phyloP scores from a whole-genome alignment of 768 basidiomycete genomes.

The Glaciozyma antarctica region DNA sequence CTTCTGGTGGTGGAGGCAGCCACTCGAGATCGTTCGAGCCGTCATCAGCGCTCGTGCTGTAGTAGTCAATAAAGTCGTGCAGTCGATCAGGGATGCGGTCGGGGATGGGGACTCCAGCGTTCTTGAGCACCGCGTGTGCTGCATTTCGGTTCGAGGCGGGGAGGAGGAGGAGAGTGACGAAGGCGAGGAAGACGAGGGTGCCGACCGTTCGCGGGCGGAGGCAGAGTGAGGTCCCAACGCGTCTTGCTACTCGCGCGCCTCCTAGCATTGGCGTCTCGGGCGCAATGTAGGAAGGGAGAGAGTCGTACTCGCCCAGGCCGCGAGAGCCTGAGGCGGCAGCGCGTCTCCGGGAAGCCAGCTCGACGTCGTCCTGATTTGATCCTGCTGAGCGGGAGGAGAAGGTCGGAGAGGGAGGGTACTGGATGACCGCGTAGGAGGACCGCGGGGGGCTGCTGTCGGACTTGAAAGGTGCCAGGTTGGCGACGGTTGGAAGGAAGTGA shows the following conservation, averaged over 20 bases:
- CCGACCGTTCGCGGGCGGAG: conserved; percentile 22
- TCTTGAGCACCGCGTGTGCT: conserved; percentile 29
- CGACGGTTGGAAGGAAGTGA: too few relatives aligned
- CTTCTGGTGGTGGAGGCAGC: conserved; percentile 16
- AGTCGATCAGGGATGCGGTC: conserved; percentile 28
- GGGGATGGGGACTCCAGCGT: conserved; percentile 31
- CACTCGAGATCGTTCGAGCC: conserved; percentile 28
- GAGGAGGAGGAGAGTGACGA: conserved; percentile 29
- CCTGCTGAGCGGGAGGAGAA: not conserved
- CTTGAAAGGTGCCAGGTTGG: too few relatives aligned
- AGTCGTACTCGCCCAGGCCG: conserved; percentile 2
- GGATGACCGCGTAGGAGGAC: too few relatives aligned
- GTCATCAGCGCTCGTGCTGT: conserved; percentile 18
- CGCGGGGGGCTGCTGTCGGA: too few relatives aligned
- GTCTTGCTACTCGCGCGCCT: not conserved
- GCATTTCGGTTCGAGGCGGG: conserved; percentile 29
- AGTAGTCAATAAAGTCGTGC: conserved; percentile 24
- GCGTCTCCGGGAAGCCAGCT: not conserved
- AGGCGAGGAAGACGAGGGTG: conserved; percentile 22
- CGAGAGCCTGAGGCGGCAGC: not conserved
- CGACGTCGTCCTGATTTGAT: not conserved
- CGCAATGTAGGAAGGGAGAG: conserved; percentile 19
- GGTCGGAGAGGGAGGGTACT: not conserved
- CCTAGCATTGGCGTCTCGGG: conserved; percentile 21
- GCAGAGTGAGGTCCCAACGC: conserved; percentile 5